phyloP scores from a whole-genome alignment of 2,329 filamentous ascomycete genomes.

The Aspergillus pseudotamarii region DNA sequence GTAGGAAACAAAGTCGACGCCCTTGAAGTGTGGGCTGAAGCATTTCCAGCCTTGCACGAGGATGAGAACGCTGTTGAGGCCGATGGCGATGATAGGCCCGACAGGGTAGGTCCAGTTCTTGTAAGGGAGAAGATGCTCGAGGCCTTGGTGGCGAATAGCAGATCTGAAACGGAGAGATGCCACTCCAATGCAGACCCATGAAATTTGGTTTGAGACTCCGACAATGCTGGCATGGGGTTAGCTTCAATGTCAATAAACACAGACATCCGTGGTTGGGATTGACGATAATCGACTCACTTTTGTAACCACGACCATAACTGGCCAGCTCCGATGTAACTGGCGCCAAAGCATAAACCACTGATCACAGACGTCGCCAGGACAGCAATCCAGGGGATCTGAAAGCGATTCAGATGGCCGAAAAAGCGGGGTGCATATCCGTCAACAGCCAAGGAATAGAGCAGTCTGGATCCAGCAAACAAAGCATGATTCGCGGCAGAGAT shows the following conservation, averaged over 20 bases:
- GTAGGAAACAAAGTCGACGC: constrained; percentile 64
- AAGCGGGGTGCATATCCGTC: constrained; percentile 60
- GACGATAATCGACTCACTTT: constrained; percentile 49
- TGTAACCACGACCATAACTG: constrained; percentile 69
- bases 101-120: constrained; percentile 69
- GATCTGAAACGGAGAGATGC: constrained; percentile 67
- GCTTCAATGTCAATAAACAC: neutral
- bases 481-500: constrained; percentile 63
- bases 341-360: constrained; percentile 64
- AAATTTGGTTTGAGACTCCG: constrained; percentile 68
- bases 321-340: constrained; percentile 66
- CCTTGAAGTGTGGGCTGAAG: constrained; percentile 62
- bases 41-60: constrained; percentile 63
- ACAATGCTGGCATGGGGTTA: constrained; percentile 52
- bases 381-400: constrained; percentile 57
- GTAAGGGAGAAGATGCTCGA: constrained; percentile 64
- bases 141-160: constrained; percentile 59
- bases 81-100: constrained; percentile 60
- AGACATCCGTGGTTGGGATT: neutral
- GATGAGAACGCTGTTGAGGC: constrained; percentile 62
- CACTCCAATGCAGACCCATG: constrained; percentile 65
- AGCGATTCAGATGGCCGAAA: constrained; percentile 55
- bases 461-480: constrained; percentile 58
- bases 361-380: constrained; percentile 58
- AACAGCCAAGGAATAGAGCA: constrained; percentile 60